These are phyloP conservation scores for Aspergillus tamarii DNA, from an alignment of 2,329 filamentous ascomycete species.

Conservation along the genomic window DNA sequence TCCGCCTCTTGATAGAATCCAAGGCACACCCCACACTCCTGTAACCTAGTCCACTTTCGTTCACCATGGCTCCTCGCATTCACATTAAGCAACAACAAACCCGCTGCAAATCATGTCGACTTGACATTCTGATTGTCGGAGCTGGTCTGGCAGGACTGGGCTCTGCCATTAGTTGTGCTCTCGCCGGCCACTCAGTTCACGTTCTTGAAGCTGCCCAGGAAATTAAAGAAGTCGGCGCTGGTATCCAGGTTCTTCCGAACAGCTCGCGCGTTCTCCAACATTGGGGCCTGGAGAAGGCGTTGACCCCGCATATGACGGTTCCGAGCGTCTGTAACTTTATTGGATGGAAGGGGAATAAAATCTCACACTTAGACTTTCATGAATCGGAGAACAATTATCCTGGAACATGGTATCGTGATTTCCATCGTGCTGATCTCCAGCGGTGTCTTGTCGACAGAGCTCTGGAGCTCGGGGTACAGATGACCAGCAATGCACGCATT, in stretches of 20 bases:
- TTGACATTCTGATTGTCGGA: conserved; percentile 46
- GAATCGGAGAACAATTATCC: conserved; percentile 43
- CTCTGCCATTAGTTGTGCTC: not conserved
- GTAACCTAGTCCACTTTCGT: not conserved
- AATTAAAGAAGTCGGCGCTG: not conserved
- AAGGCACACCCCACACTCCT: not conserved
- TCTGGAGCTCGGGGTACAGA: conserved; percentile 50
- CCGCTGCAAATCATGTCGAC: not conserved
- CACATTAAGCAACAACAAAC: not conserved
- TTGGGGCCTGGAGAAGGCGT: conserved; percentile 47
- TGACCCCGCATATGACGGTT: conserved; percentile 46
- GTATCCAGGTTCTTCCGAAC: not conserved
- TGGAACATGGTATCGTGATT: conserved; percentile 53
- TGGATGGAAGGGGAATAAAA: conserved; percentile 56
- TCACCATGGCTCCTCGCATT: not conserved
- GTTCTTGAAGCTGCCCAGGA: not conserved
- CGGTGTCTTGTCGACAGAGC: conserved; percentile 52
- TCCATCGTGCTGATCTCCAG: conserved; percentile 59
- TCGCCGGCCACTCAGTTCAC: not conserved
- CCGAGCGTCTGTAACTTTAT: conserved; percentile 53
- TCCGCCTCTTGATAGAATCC: not conserved
- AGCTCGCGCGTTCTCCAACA: conserved; percentile 15
- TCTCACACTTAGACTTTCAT: conserved; percentile 55
- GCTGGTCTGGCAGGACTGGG: conserved; percentile 30
- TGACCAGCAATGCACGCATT: conserved; percentile 52